Evolutionary conservation across 2,329 filamentous ascomycete species (phyloP), one percentile per base, ranked within the genome.

Genomic region (Fusarium denticulatum): DNA sequence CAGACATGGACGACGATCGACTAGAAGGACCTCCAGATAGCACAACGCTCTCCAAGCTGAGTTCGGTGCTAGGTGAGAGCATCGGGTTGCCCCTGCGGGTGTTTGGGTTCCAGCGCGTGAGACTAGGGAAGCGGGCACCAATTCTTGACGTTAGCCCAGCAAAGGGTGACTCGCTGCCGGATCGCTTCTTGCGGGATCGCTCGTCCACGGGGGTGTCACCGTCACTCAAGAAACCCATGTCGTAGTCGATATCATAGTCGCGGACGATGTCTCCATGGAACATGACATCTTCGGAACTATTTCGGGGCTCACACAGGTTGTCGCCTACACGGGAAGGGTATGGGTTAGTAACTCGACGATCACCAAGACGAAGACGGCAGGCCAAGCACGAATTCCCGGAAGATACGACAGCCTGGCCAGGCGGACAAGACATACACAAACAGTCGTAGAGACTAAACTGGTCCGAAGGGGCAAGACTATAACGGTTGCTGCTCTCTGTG

Each of bases 1-100:
- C 87, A 16, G 93, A 94, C 60, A 93, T 85, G n/a, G 93, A 95
- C 4, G 94, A 95, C 3, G 94, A 93, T 60, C 93, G 89, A 76
- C 94, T 93, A 6, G 94, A 96, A 6, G 91, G 87, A 13, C 91
- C 88, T 55, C 88, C 86, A 5, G 91, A 92, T 24, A 86, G 91
- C 14, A 78, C 75, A 90, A 91, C 91, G 64, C 92, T 93, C 79
- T 97, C 95, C 56, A 97, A 88, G 22, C 90, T 94, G 30, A 96
- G 88, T 78, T 98, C 96, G 46, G 96, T 97, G 71, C 92, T 92
- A 1, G 94, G 93, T 1, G 85, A 86, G 18, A 86, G 82, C 50
- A 85, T 84, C 20, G 83, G 80, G 60, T 84, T 85, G n/a, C 83
- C 79, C 40, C 85, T 84, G 67, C 84, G 85, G 43, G 81, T 81